Evolutionary conservation across 768 basidiomycete species (phyloP).

Genomic region (Jaapia argillacea): DNA sequence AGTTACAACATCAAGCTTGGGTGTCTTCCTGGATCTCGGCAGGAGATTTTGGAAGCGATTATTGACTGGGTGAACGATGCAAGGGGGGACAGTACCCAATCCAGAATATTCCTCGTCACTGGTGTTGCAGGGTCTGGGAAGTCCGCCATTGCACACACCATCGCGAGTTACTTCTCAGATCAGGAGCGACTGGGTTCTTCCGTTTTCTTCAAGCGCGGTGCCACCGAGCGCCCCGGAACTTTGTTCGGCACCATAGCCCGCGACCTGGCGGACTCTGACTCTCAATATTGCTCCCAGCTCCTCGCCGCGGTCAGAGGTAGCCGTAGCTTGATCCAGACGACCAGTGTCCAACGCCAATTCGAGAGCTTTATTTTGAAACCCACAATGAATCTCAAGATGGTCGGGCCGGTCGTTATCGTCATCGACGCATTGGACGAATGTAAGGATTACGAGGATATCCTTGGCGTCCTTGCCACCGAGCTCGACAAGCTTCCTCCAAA

Average conservation of each 20-base stretch:
- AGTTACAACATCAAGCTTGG: constrained; percentile 1
- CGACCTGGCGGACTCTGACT: constrained; percentile 4
- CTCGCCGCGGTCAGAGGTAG: background rate
- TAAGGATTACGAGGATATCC: constrained; percentile 14
- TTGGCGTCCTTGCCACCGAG: constrained; percentile 13
- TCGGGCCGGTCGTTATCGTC: constrained; percentile 5
- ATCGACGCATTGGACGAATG: constrained; percentile 9
- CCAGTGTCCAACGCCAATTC: constrained; percentile 2
- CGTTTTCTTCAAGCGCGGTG: constrained; percentile 6
- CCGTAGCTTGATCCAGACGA: background rate
- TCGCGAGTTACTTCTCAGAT: constrained; percentile 1
- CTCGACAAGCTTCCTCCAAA: constrained; percentile 15
- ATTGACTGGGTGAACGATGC: constrained; percentile 3
- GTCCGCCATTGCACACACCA: constrained; percentile 8
- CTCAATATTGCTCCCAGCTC: too few species aligned
- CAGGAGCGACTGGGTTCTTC: constrained; percentile 7
- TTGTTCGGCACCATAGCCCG: constrained; percentile 9
- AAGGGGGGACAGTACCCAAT: background rate
- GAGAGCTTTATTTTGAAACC: constrained; percentile 3
- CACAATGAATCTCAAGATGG: background rate
- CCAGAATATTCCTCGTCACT: constrained; percentile 4
- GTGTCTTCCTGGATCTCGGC: constrained; percentile 6
- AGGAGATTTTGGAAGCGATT: constrained; percentile 1
- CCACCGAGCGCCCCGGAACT: background rate
- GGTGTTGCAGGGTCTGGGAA: constrained; percentile 9